Conservation (phyloP, 2,329 filamentous ascomycete genomes). For the Colletotrichum sojae region DNA sequence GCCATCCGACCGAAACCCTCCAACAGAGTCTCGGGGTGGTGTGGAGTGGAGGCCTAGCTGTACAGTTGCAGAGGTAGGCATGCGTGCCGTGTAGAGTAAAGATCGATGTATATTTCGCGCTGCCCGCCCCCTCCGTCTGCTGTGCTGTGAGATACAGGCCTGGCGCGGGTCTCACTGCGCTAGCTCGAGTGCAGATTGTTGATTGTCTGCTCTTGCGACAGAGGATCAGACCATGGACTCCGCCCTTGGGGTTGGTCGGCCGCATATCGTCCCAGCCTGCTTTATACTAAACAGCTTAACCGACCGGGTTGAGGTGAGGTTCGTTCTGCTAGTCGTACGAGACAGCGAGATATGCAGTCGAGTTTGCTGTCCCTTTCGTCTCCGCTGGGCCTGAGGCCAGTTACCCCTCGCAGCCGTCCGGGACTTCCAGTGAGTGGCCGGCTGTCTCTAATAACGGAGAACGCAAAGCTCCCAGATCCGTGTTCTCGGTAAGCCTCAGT, state of each 20-base stretch:
- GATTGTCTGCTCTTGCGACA: conserved; percentile 14
- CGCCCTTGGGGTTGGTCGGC: conserved; percentile 28
- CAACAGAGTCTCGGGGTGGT: conserved; percentile 29
- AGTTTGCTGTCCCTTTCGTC: conserved; percentile 2
- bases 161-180: conserved; percentile 28
- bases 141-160: conserved; percentile 16
- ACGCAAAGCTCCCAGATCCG: conserved; percentile 38
- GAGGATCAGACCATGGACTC: conserved; percentile 40
- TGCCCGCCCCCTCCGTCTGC: not conserved
- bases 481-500: conserved; percentile 38
- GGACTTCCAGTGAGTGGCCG: not conserved
- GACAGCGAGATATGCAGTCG: not conserved
- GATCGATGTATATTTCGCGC: conserved; percentile 16
- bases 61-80: conserved; percentile 19
- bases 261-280: conserved; percentile 34
- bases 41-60: conserved; percentile 16
- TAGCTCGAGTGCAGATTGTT: conserved; percentile 23
- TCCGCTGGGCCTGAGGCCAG: not conserved
- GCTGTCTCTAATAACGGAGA: conserved; percentile 1
- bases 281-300: conserved; percentile 24
- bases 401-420: not conserved
- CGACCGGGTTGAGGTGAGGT: not conserved
- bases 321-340: conserved; percentile 27
- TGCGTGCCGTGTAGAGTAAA: conserved; percentile 14
- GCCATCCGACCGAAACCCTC: conserved; percentile 27